Conservation (phyloP, 768 basidiomycete genomes). For the Mycena capillaripes region DNA sequence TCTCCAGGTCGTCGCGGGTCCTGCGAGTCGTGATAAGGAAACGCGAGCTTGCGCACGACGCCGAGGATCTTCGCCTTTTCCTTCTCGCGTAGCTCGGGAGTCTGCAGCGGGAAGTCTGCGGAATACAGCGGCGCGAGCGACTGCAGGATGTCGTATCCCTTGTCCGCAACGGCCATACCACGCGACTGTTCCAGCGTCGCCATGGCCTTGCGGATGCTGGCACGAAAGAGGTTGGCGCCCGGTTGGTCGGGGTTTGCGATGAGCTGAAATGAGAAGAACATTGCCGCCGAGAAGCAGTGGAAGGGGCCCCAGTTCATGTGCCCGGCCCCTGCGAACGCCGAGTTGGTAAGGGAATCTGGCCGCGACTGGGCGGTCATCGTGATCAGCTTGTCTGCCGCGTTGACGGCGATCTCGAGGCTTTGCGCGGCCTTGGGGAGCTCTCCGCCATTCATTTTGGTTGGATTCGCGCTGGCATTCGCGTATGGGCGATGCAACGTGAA, state of each 20-base stretch:
- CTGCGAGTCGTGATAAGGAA: constrained; percentile 84
- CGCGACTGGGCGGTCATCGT: constrained; percentile 82
- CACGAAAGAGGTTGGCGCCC: constrained; percentile 81
- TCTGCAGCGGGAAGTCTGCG: constrained; percentile 68
- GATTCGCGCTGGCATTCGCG: constrained; percentile 58
- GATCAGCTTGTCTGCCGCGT: constrained; percentile 83
- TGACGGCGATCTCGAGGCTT: constrained; percentile 81
- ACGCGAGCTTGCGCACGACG: constrained; percentile 81
- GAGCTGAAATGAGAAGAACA: constrained; percentile 94
- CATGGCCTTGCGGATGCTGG: constrained; percentile 79
- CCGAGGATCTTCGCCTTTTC: constrained; percentile 73
- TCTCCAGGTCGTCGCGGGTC: constrained; percentile 63
- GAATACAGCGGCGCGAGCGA: constrained; percentile 83
- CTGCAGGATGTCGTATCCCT: constrained; percentile 77
- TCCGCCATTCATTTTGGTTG: constrained; percentile 45
- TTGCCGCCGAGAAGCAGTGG: constrained; percentile 88
- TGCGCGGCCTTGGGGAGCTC: constrained; percentile 64
- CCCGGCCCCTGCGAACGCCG: constrained; percentile 79
- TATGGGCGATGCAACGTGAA: constrained; percentile 89
- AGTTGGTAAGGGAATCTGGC: constrained; percentile 80
- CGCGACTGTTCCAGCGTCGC: constrained; percentile 75
- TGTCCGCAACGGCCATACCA: constrained; percentile 79
- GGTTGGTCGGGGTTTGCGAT: constrained; percentile 86
- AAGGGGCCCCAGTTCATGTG: constrained; percentile 90
- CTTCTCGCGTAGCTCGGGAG: constrained; percentile 67